phyloP scores from a whole-genome alignment of 129 eudicot genomes.

The Glebionis coronaria region DNA sequence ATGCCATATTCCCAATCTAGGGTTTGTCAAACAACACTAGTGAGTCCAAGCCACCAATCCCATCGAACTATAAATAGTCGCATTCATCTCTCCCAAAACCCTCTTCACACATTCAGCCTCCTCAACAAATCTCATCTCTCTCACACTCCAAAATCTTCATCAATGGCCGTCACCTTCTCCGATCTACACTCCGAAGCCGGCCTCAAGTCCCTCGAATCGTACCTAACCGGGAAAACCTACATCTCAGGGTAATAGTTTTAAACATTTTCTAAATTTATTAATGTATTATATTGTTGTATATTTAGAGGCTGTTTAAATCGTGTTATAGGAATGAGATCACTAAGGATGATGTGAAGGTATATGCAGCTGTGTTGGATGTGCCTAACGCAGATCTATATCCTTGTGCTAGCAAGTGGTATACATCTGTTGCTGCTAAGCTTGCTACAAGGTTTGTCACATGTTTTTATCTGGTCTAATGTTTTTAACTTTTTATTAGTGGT shows the following conservation, averaged over 20 bases:
- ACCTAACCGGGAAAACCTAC: constrained; percentile 66
- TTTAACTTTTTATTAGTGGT: too few species aligned
- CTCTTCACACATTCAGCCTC: constrained; percentile 4
- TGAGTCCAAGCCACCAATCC: too few species aligned
- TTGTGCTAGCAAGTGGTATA: constrained; percentile 81
- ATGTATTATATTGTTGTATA: background rate
- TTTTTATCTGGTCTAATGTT: background rate
- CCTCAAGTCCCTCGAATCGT: constrained; percentile 60
- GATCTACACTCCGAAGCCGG: constrained; percentile 93
- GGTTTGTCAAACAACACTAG: too few species aligned
- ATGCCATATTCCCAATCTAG: too few species aligned
- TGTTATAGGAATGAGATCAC: constrained; percentile 51
- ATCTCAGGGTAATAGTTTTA: constrained; percentile 55
- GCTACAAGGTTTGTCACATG: constrained; percentile 47
- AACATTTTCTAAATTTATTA: background rate
- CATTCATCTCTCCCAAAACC: too few species aligned
- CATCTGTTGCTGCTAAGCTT: constrained; percentile 44
- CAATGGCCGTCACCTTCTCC: constrained; percentile 76
- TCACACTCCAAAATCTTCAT: constrained; percentile 4
- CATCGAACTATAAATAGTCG: too few species aligned
- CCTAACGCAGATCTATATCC: constrained; percentile 68
- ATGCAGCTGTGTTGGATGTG: constrained; percentile 55
- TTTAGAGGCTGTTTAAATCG: background rate
- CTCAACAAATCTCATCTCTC: constrained; percentile 4
- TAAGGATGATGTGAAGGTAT: constrained; percentile 89